phyloP scores from a whole-genome alignment of 208 protist genomes.

The Crithidia bombi region DNA sequence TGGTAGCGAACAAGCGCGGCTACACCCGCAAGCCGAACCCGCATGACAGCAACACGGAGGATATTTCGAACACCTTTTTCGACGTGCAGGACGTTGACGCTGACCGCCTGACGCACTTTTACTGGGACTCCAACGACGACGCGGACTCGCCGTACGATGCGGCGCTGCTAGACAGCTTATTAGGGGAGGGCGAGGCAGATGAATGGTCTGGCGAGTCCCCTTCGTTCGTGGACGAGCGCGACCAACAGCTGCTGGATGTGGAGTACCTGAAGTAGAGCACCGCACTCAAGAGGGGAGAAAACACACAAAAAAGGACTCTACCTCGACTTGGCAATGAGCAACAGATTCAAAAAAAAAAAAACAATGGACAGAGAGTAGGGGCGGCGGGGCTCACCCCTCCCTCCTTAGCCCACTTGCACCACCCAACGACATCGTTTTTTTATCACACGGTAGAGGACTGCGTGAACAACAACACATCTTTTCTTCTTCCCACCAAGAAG shows the following conservation, averaged over 20 bases:
- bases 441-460: too few species aligned
- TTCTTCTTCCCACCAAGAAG: too few species aligned
- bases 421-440: too few species aligned
- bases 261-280: slow-evolving; percentile 28
- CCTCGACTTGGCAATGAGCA: too few species aligned
- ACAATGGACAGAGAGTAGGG: too few species aligned
- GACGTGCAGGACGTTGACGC: slow-evolving; percentile 82
- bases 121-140: slow-evolving; percentile 69
- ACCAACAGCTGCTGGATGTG: slow-evolving; percentile 32
- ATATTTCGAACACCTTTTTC: slow-evolving; percentile 53
- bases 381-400: too few species aligned
- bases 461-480: too few species aligned
- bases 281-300: background rate
- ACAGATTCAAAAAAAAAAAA: too few species aligned
- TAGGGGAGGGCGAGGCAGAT: slow-evolving; percentile 40
- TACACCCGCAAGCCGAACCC: slow-evolving; percentile 21
- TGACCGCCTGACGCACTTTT: slow-evolving; percentile 75
- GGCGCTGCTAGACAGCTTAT: slow-evolving; percentile 31
- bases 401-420: too few species aligned
- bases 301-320: too few species aligned
- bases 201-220: slow-evolving; percentile 39
- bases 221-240: slow-evolving; percentile 35
- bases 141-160: slow-evolving; percentile 54
- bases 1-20: slow-evolving; percentile 1
- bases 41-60: slow-evolving; percentile 34